Percentiles rank a stretch among this genome's conserved stretches.
phyloP scores from a whole-genome alignment of 331 rosid species.

The Quercus tomentella region DNA sequence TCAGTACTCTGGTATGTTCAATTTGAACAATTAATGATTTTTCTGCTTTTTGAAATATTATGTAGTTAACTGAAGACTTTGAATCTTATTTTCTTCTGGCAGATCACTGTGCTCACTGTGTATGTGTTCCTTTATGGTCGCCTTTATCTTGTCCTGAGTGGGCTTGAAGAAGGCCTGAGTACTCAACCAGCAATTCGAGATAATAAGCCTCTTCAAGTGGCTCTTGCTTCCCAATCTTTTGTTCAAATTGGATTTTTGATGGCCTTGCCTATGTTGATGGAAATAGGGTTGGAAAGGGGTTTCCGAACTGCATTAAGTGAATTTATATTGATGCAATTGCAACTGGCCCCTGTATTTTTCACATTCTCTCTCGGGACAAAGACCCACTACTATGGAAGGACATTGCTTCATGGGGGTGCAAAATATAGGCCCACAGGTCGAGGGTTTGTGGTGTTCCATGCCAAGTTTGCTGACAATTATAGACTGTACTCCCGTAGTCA shows the following conservation, averaged over 20 bases:
- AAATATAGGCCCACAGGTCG: constrained; percentile 95
- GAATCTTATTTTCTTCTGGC: constrained; percentile 29
- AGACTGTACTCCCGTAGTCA: constrained; percentile 98
- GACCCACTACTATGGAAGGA: constrained; percentile 96
- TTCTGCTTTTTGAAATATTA: constrained; percentile 16
- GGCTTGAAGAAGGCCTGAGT: constrained; percentile 93
- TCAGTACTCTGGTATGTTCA: constrained; percentile 73
- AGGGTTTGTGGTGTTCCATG: constrained; percentile 98
- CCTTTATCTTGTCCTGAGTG: constrained; percentile 97
- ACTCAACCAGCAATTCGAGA: constrained; percentile 74
- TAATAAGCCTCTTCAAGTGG: constrained; percentile 97
- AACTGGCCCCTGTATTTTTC: constrained; percentile 93
- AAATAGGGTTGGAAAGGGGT: constrained; percentile 94
- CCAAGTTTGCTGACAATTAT: constrained; percentile 97
- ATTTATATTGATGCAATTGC: constrained; percentile 89
- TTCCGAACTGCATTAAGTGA: constrained; percentile 95
- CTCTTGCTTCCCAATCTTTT: constrained; percentile 94
- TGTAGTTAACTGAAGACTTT: neutral
- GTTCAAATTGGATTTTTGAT: constrained; percentile 95
- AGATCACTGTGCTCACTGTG: constrained; percentile 94
- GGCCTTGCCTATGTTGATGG: constrained; percentile 99
- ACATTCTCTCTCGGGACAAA: constrained; percentile 96
- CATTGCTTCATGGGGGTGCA: constrained; percentile 97
- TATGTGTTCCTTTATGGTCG: constrained; percentile 96
- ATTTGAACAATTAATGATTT: neutral